Percentiles rank a stretch among this genome's conserved stretches.
Conservation (phyloP, 2,329 filamentous ascomycete genomes). For the Cadophora malorum region DNA sequence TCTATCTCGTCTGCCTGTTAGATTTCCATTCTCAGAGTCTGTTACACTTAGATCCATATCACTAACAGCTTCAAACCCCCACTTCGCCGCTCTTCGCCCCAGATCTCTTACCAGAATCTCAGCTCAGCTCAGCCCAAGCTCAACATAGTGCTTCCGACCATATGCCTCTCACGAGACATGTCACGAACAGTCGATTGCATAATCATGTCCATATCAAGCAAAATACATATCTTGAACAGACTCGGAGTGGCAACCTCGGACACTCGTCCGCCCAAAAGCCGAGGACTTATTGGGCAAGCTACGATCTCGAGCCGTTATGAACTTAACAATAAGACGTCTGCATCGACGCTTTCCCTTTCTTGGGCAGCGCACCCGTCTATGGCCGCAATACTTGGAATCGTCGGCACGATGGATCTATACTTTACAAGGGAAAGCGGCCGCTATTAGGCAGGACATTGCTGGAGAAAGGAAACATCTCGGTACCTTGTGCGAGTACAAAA, state of each 20-base stretch:
- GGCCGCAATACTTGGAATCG: neutral
- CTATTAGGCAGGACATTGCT: neutral
- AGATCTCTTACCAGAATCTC: neutral
- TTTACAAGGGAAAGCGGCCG: constrained; percentile 5
- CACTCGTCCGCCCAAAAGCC: neutral
- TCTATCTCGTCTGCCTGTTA: neutral
- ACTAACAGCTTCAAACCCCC: constrained; percentile 5
- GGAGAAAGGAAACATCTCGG: neutral
- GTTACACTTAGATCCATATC: neutral
- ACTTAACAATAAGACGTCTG: neutral
- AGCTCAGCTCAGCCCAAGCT: neutral
- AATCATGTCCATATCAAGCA: constrained; percentile 15
- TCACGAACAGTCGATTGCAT: constrained; percentile 19
- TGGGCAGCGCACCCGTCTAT: neutral
- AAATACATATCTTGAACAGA: neutral
- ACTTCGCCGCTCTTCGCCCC: neutral
- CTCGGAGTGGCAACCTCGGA: neutral
- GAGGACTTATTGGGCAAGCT: constrained; percentile 2
- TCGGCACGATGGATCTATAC: constrained; percentile 5
- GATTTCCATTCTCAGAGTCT: neutral
- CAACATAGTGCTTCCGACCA: neutral
- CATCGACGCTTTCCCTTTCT: constrained; percentile 23
- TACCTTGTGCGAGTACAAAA: too few species aligned
- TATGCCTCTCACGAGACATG: neutral
- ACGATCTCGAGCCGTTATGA: constrained; percentile 17